Conservation (phyloP, 345 rosid genomes). For the Ceriops decandra region DNA sequence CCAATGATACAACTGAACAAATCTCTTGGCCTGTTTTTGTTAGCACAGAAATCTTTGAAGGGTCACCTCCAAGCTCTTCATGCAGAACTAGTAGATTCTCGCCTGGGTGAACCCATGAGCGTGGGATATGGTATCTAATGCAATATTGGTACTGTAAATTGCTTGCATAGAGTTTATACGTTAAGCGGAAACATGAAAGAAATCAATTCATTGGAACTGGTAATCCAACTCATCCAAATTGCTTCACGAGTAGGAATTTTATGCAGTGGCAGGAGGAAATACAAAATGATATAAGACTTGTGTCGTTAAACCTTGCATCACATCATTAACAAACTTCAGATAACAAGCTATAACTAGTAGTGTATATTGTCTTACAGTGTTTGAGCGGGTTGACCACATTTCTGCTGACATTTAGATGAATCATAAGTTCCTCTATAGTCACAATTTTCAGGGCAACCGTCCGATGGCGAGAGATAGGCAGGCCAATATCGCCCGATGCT, state of each 20-base stretch:
- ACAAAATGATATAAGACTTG: no score
- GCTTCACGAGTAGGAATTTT: no score
- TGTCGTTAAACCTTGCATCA: no score
- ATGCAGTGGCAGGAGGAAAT: no score
- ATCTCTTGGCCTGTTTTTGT: constrained; percentile 46
- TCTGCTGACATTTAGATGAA: constrained; percentile 43
- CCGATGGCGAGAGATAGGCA: constrained; percentile 43
- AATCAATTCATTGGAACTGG: neutral
- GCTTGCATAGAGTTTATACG: neutral
- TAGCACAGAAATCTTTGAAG: constrained; percentile 42
- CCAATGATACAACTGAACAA: constrained; percentile 45
- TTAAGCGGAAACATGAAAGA: neutral
- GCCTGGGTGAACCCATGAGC: constrained; percentile 48
- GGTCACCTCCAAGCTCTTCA: constrained; percentile 68
- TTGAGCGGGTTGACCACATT: constrained; percentile 61
- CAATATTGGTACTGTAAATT: constrained; percentile 7
- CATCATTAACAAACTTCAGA: neutral
- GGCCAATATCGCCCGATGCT: constrained; percentile 62
- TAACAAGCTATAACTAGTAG: neutral
- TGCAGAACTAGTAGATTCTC: constrained; percentile 53
- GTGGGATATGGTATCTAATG: constrained; percentile 55
- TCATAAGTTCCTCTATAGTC: constrained; percentile 56
- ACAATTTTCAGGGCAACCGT: constrained; percentile 43
- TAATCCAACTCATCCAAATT: no score
- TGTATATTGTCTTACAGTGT: constrained; percentile 38